A percentile compares a stretch with the other conserved stretches of the same genome.
phyloP scores from a whole-genome alignment of 176 grass and related monocot genomes.

The Bolboschoenus planiculmis region DNA sequence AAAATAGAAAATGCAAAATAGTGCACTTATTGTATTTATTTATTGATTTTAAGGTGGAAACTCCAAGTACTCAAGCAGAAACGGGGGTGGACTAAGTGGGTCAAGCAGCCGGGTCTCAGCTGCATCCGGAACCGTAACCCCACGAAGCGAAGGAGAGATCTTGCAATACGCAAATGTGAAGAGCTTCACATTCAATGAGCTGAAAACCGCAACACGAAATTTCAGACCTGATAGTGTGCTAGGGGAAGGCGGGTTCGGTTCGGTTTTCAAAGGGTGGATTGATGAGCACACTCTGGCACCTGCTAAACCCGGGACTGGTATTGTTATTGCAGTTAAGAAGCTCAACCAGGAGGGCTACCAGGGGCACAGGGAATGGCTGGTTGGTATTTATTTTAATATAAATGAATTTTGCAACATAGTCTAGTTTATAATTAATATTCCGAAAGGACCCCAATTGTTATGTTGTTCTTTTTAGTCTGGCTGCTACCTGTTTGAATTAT shows the following conservation, averaged over 20 bases:
- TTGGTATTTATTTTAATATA: constrained; percentile 16
- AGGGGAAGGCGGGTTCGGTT: constrained; percentile 80
- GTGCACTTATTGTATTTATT: background rate
- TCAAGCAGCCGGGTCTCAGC: constrained; percentile 59
- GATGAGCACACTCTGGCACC: constrained; percentile 53
- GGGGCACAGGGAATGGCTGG: constrained; percentile 85
- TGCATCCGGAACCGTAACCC: constrained; percentile 26
- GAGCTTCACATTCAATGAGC: constrained; percentile 66
- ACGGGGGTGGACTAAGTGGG: constrained; percentile 14
- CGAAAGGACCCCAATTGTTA: background rate
- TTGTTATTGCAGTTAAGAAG: constrained; percentile 83
- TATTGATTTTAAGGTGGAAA: constrained; percentile 12
- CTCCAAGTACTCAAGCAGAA: constrained; percentile 18
- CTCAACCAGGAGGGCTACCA: constrained; percentile 81
- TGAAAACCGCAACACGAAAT: constrained; percentile 48
- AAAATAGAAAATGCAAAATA: background rate
- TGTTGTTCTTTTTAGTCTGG: background rate
- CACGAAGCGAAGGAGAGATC: constrained; percentile 63
- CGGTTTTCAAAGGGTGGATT: constrained; percentile 83
- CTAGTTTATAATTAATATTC: background rate
- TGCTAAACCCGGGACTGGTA: constrained; percentile 57
- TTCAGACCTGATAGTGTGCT: constrained; percentile 73
- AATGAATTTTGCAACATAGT: background rate
- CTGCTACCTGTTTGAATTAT: background rate
- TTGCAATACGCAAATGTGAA: constrained; percentile 41